A percentile compares a stretch with the other conserved stretches of the same genome.
Conservation (phyloP, 805 yeast species). For the Yamadazyma nakazawae region DNA sequence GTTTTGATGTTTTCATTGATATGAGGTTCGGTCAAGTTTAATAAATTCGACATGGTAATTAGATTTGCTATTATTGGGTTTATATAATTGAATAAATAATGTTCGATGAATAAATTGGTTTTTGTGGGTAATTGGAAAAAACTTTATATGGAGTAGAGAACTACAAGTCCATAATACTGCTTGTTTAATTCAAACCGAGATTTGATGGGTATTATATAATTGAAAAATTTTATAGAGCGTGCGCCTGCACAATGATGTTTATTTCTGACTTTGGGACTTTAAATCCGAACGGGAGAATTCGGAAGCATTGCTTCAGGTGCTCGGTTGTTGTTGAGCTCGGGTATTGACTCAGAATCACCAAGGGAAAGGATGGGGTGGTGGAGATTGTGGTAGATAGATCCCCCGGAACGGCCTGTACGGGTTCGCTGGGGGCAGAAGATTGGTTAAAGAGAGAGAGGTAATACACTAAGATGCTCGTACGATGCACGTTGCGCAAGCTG, state of each 20-base stretch:
- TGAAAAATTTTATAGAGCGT: conserved; percentile 7
- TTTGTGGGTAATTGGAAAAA: background rate
- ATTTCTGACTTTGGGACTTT: conserved; percentile 1
- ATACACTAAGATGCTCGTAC: background rate
- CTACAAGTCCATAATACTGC: background rate
- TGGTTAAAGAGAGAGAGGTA: background rate
- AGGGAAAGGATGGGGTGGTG: background rate
- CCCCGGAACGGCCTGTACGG: too few relatives aligned
- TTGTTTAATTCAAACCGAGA: background rate
- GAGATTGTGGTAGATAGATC: too few relatives aligned
- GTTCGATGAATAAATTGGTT: too few relatives aligned
- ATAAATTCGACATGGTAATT: background rate
- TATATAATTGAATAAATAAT: background rate
- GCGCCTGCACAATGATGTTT: conserved; percentile 4
- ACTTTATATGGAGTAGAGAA: background rate
- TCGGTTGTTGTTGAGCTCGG: conserved; percentile 1
- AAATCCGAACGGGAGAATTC: conserved; percentile 9
- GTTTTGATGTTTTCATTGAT: conserved; percentile 8
- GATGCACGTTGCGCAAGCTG: background rate
- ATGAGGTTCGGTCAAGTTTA: background rate
- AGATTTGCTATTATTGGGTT: background rate
- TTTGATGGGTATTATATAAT: background rate
- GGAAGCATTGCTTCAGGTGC: conserved; percentile 1
- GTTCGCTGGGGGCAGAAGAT: too few relatives aligned
- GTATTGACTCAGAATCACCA: conserved; percentile 4